phyloP scores from a whole-genome alignment of 202 grass and related monocot genomes.

The Carex sylvatica region DNA sequence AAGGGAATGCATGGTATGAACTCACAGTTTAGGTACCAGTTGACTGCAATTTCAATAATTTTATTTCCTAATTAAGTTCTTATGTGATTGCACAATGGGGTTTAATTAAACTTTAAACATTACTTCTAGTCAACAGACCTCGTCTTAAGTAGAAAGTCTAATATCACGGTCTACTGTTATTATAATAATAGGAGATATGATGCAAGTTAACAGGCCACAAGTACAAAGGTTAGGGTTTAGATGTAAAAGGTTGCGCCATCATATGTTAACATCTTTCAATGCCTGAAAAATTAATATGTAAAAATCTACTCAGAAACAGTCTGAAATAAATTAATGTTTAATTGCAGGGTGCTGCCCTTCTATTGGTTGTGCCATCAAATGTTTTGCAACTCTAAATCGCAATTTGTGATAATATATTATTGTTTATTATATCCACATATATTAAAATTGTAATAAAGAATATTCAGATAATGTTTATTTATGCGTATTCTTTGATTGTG shows the following conservation, averaged over 20 bases:
- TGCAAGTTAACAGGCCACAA: no score
- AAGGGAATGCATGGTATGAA: no score
- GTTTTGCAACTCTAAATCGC: conserved; percentile 43
- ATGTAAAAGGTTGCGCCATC: neutral
- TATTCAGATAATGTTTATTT: neutral
- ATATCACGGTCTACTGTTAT: no score
- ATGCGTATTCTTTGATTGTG: no score
- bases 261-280: neutral
- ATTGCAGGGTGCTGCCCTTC: conserved; percentile 86
- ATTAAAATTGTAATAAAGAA: neutral
- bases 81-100: neutral
- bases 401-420: neutral
- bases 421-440: conserved; percentile 7
- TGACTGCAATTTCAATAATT: neutral
- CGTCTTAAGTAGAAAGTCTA: no score
- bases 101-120: neutral
- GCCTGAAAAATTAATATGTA: neutral
- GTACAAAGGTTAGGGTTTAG: no score
- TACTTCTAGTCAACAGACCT: neutral
- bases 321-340: neutral
- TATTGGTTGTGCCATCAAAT: conserved; percentile 79
- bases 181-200: no score
- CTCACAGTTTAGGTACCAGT: neutral
- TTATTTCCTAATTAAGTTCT: neutral
- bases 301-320: neutral